Percentiles rank a stretch among this genome's conserved stretches.
Evolutionary conservation across 345 rosid species (phyloP).

Genomic region (Eucalyptus albens): DNA sequence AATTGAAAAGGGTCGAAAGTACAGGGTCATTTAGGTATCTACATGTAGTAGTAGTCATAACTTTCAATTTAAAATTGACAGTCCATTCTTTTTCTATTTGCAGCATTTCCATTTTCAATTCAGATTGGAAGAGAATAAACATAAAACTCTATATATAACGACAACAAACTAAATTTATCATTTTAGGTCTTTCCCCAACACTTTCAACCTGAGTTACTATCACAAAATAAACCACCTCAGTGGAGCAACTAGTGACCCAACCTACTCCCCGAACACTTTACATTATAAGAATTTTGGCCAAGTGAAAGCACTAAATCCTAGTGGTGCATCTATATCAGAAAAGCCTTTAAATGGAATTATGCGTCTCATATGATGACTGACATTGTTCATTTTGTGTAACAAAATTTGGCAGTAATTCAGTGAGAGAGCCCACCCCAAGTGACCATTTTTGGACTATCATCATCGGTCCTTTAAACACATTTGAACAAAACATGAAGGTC

Average conservation of each 20-base stretch:
- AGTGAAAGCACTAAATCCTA: neutral
- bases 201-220: neutral
- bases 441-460: neutral
- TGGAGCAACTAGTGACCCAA: neutral
- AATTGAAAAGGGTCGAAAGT: neutral
- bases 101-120: neutral
- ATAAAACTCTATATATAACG: neutral
- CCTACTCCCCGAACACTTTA: neutral
- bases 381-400: neutral
- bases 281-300: neutral
- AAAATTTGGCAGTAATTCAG: neutral
- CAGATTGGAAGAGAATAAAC: neutral
- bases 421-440: neutral
- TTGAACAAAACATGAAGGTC: neutral
- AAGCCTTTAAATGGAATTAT: neutral
- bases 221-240: neutral
- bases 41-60: neutral
- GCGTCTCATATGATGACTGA: neutral
- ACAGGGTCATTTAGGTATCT: neutral
- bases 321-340: neutral
- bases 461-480: neutral
- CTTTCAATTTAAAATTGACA: neutral
- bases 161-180: neutral
- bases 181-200: neutral
- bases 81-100: neutral